Base-by-base conservation (phyloP, 306 rosid genomes). In the Castanospermum australe region DNA sequence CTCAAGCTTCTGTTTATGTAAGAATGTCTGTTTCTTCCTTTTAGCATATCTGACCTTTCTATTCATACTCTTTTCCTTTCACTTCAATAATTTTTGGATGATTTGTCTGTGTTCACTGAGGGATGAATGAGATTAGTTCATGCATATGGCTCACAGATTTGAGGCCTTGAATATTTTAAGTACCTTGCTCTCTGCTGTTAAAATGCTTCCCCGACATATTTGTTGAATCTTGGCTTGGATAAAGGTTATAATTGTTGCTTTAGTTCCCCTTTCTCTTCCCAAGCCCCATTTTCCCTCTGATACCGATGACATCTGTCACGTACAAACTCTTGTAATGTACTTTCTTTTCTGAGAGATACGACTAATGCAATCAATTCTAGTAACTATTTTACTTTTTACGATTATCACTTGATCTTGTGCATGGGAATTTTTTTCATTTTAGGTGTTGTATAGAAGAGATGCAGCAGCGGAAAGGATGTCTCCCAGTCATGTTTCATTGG, bases 381-480 rank as follows among this genome's bases (percentile, higher is more conserved):
- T 76, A 18, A 9, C n/a, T 75, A 14, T 8, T 79, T 32, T 57
- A 30, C n/a, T 5, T 71, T 51, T 47, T 38, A 30, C 48, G 28
- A 44, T 38, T 68, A 6, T 63, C 32, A 51, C 61, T 56, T 73
- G 35, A 55, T 52, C 14, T 48, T 52, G 48, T 38, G 63, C 56
- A 3, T 62, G 75, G 17, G 14, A 52, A 7, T 22, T 14, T 71
- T 54, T 73, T 18, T 52, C 22, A 21, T 67, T 82, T 12, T 71
- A 95, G 99, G 87, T 95, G 36, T 71, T 93, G 66, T 93, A 93
- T 70, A 84, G 52, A 74, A 88, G 84, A 81, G 94, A 85, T 70
- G 45, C 67, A 22, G 59, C 74, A 24, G 79, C 80, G 24, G 89
- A 83, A 77, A 82, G 87, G 83, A 82, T 89, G 79, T 87, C 96